These are phyloP conservation scores for Paraglomus brasilianum DNA, from an alignment of 192 early-diverging fungal species.

Conservation along the genomic window DNA sequence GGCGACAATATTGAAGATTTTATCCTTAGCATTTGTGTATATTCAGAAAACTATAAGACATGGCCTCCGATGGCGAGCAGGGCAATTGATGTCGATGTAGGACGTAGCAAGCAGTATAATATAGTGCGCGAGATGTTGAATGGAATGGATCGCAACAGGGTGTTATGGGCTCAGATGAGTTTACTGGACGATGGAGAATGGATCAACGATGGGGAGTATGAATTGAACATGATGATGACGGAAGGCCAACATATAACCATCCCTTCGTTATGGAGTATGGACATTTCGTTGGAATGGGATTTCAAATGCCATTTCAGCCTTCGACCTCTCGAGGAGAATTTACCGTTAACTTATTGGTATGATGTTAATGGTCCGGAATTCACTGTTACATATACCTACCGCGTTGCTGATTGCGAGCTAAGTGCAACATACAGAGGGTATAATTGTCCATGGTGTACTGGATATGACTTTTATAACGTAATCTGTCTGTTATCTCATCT, in stretches of 20 bases:
- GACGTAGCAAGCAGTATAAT: background rate
- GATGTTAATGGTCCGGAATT: too few species aligned
- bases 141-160: background rate
- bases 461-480: constrained; percentile 3
- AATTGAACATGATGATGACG: background rate
- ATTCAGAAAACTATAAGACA: constrained; percentile 4
- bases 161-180: constrained; percentile 11
- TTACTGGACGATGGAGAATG: constrained; percentile 13
- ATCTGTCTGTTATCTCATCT: constrained; percentile 3
- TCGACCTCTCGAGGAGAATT: background rate
- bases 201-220: constrained; percentile 16
- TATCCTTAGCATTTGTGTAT: constrained; percentile 5
- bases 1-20: background rate
- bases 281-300: constrained; percentile 11
- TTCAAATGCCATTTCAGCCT: constrained; percentile 4
- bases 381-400: constrained; percentile 16
- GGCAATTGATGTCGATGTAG: background rate
- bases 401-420: constrained; percentile 23
- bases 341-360: too few species aligned
- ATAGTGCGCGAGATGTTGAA: background rate
- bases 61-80: background rate
- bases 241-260: constrained; percentile 2
- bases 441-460: constrained; percentile 23
- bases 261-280: constrained; percentile 12
- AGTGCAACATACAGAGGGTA: constrained; percentile 14